Conservation (phyloP, 2,329 filamentous ascomycete genomes). For the Sclerotinia minor region DNA sequence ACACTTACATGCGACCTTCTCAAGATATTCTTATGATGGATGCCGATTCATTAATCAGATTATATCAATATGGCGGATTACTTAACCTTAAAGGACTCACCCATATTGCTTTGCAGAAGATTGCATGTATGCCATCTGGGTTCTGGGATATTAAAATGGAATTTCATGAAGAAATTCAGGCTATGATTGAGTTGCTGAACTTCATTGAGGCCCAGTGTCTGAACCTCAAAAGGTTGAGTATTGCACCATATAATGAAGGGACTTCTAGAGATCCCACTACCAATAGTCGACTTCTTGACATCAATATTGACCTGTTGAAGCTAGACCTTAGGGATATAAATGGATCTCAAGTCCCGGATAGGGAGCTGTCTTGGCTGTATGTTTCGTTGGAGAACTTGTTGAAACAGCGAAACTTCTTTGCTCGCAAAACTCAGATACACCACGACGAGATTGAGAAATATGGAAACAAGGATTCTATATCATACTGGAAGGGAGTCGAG, state of each 20-base stretch:
- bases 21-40: not conserved
- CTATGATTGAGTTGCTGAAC: not conserved
- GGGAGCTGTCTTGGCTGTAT: no score
- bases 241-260: not conserved
- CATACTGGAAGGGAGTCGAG: not conserved
- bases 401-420: no score
- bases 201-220: not conserved
- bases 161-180: no score
- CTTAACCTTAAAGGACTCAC: not conserved
- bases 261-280: not conserved
- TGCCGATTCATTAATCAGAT: fast-evolving
- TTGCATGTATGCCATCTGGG: no score
- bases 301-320: not conserved
- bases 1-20: not conserved
- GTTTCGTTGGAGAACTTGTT: fast-evolving
- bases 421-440: no score
- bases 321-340: not conserved
- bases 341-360: no score
- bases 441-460: not conserved
- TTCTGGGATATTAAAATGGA: no score
- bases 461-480: not conserved
- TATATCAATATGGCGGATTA: fast-evolving
- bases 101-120: not conserved
- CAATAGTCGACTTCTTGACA: not conserved
- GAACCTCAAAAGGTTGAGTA: not conserved